A percentile compares a stretch with the other conserved stretches of the same genome.
Evolutionary conservation across 2,329 filamentous ascomycete species (phyloP).

Genomic region (Teratosphaeria pseudoeucalypti): DNA sequence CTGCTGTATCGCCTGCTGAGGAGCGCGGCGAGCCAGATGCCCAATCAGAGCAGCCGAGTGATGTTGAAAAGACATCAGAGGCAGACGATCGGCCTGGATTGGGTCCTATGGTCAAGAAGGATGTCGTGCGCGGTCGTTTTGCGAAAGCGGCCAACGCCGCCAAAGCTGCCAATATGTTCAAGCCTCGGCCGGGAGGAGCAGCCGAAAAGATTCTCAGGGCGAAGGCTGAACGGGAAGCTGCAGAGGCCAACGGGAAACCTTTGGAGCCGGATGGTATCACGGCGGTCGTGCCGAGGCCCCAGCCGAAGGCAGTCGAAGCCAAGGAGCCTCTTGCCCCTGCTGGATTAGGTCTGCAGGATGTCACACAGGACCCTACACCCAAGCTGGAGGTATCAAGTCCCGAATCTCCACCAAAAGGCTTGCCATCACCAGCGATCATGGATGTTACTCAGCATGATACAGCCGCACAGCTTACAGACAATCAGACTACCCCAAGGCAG

Average conservation of each 20-base stretch:
- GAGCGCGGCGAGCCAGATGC: conserved; percentile 19
- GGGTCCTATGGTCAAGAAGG: conserved; percentile 82
- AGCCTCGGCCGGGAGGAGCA: conserved; percentile 77
- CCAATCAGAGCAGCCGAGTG: conserved; percentile 5
- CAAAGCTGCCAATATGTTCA: conserved; percentile 55
- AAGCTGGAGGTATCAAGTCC: conserved; percentile 10
- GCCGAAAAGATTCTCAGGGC: conserved; percentile 56
- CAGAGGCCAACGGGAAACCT: conserved; percentile 24
- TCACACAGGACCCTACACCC: conserved; percentile 4
- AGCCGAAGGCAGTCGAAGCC: background rate
- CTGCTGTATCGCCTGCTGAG: conserved; percentile 10
- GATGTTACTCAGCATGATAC: conserved; percentile 1
- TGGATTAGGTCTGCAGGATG: background rate
- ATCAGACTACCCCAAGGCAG: conserved; percentile 5
- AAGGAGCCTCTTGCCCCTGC: background rate
- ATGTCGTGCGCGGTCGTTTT: conserved; percentile 60
- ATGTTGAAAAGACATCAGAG: conserved; percentile 21
- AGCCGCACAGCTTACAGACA: conserved; percentile 15
- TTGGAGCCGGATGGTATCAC: conserved; percentile 77
- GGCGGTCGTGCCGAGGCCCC: conserved; percentile 71
- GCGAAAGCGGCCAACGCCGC: conserved; percentile 65
- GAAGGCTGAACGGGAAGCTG: conserved; percentile 48
- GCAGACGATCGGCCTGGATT: conserved; percentile 60
- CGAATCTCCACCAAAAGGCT: background rate
- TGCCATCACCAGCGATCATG: conserved; percentile 2